These are phyloP conservation scores for Chimonanthus salicifolius DNA, from an alignment of 164 flowering plant genomes.

Conservation along the genomic window DNA sequence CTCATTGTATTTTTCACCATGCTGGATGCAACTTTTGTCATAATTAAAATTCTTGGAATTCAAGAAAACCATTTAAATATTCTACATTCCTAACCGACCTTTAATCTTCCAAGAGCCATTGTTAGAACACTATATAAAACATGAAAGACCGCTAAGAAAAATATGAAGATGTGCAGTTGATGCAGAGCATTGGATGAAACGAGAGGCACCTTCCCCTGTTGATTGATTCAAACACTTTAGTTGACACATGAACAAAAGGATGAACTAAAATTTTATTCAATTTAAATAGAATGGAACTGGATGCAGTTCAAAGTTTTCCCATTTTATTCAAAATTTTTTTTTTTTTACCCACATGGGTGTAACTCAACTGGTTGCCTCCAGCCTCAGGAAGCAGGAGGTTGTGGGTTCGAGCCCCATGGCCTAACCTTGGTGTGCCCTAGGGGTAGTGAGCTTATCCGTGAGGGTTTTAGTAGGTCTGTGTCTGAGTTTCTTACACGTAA, in stretches of 20 bases:
- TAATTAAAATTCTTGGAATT: background rate
- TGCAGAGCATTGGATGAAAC: conserved; percentile 70
- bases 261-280: no score
- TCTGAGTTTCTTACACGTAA: no score
- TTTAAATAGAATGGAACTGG: no score
- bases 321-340: no score
- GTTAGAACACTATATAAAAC: conserved; percentile 68
- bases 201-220: conserved; percentile 66
- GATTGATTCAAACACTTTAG: conserved; percentile 3
- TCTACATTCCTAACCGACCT: conserved; percentile 40
- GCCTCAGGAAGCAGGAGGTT: no score
- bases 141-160: conserved; percentile 85
- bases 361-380: no score
- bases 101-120: conserved; percentile 84
- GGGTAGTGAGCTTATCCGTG: no score
- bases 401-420: no score
- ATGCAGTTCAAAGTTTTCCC: background rate
- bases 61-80: background rate
- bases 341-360: no score
- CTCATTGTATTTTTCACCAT: background rate
- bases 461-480: no score
- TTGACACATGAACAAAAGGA: no score
- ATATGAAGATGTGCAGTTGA: conserved; percentile 92
- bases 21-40: background rate
- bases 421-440: no score